These are phyloP conservation scores for Chalciporus sp. DNA, from an alignment of 1,284 basidiomycete genomes.

Conservation along the genomic window DNA sequence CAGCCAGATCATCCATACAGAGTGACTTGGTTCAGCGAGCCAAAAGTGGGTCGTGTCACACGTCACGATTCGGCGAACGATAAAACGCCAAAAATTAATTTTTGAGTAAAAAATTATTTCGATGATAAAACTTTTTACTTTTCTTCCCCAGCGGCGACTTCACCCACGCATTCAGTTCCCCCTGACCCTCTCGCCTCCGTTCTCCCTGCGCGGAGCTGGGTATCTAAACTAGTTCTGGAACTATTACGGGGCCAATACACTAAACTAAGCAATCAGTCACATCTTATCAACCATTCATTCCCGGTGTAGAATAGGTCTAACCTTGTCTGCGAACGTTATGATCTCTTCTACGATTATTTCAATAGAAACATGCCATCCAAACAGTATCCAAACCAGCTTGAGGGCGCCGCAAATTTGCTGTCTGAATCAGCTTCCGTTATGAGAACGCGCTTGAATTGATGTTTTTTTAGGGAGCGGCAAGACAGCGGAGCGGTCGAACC, in stretches of 20 bases:
- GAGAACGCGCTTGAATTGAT: conserved; percentile 3
- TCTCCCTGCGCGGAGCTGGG: not conserved
- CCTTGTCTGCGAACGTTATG: not conserved
- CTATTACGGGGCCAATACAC: not conserved
- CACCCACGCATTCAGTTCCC: too few species aligned
- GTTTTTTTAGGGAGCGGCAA: too few species aligned
- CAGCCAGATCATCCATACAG: conserved; percentile 20
- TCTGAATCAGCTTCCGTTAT: conserved; percentile 10
- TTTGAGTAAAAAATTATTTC: not conserved
- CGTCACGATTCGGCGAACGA: not conserved
- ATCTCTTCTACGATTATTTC: not conserved
- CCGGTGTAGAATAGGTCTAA: not conserved
- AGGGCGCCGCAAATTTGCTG: not conserved
- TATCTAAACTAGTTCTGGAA: not conserved
- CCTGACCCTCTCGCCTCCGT: too few species aligned
- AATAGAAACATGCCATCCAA: not conserved
- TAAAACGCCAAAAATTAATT: not conserved
- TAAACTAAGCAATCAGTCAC: not conserved
- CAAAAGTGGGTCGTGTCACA: not conserved
- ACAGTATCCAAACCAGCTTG: conserved; percentile 7
- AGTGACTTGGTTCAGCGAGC: conserved; percentile 14
- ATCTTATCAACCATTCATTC: not conserved
- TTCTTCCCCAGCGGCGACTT: not conserved
- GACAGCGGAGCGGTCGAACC: conserved; percentile 2
- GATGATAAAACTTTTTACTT: not conserved